Percentiles rank a stretch among this genome's conserved stretches.
Evolutionary conservation across 371 early-diverging fungal species (phyloP).

Genomic region (Haplosporangium sp.): DNA sequence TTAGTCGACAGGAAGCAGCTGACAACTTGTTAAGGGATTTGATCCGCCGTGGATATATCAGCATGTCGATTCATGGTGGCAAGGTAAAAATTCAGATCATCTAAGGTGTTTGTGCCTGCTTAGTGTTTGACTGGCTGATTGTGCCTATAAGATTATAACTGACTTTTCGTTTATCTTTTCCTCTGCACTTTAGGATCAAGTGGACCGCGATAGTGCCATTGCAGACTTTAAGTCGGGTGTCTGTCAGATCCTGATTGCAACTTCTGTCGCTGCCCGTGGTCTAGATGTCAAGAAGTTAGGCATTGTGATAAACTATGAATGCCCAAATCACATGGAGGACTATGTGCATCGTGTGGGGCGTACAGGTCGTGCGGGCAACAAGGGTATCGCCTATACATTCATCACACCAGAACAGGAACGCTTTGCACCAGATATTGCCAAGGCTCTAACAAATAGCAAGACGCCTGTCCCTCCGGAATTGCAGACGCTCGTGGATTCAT

Average conservation of each 20-base stretch:
- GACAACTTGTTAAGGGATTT: constrained; percentile 90
- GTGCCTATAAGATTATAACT: background rate
- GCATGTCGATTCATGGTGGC: constrained; percentile 95
- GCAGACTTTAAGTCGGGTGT: constrained; percentile 92
- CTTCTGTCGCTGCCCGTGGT: constrained; percentile 99
- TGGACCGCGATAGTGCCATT: constrained; percentile 94
- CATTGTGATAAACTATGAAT: constrained; percentile 97
- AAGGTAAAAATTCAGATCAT: constrained; percentile 63
- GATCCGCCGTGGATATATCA: constrained; percentile 89
- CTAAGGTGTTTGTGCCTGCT: background rate
- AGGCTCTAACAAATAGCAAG: constrained; percentile 86
- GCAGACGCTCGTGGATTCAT: constrained; percentile 82
- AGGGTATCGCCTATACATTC: constrained; percentile 97
- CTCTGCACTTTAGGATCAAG: constrained; percentile 75
- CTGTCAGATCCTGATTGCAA: constrained; percentile 94
- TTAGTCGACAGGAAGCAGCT: constrained; percentile 95
- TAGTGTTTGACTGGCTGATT: background rate
- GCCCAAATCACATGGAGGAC: constrained; percentile 98
- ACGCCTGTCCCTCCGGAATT: constrained; percentile 81
- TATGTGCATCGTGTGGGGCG: constrained; percentile 99
- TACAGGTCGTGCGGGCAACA: constrained; percentile 98
- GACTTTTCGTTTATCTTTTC: background rate
- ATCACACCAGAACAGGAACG: constrained; percentile 94
- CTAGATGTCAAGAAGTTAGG: constrained; percentile 98
- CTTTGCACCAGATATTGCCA: constrained; percentile 93